Evolutionary conservation across 805 yeast genomes (phyloP).

Genomic region (Yueomyces sinensis): DNA sequence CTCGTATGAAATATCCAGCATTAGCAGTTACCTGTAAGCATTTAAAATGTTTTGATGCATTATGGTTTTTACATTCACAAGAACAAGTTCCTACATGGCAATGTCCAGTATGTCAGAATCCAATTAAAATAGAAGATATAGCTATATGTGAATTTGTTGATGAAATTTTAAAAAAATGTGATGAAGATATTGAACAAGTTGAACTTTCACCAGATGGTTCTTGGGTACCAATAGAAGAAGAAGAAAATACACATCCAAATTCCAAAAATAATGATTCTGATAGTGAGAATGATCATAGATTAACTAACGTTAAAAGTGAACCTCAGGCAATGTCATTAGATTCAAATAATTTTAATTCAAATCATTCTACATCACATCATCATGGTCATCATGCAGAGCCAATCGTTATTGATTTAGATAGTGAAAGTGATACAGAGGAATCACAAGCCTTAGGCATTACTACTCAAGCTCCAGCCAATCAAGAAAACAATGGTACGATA

Average conservation of each 20-base stretch:
- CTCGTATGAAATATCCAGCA: slow-evolving; percentile 58
- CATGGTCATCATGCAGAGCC: not conserved
- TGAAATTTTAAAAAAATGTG: slow-evolving; percentile 44
- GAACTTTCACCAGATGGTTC: slow-evolving; percentile 58
- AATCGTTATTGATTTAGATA: slow-evolving; percentile 21
- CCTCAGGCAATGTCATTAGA: too few species aligned
- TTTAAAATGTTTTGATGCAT: slow-evolving; percentile 79
- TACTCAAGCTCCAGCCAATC: too few species aligned
- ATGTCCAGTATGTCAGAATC: slow-evolving; percentile 69
- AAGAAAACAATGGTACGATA: too few species aligned
- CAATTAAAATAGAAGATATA: slow-evolving; percentile 40
- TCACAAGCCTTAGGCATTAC: too few species aligned
- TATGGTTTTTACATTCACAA: slow-evolving; percentile 61
- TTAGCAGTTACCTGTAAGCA: slow-evolving; percentile 64
- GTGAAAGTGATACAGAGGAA: slow-evolving; percentile 32
- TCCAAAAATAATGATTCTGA: slow-evolving; percentile 1
- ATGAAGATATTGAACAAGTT: slow-evolving; percentile 48
- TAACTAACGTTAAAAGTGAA: too few species aligned
- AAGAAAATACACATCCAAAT: slow-evolving; percentile 2
- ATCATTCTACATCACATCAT: not conserved
- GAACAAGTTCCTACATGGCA: slow-evolving; percentile 72
- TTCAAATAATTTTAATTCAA: not conserved
- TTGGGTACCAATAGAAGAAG: slow-evolving; percentile 39
- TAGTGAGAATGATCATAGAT: too few species aligned
- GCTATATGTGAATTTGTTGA: slow-evolving; percentile 62